phyloP scores from a whole-genome alignment of 2,329 filamentous ascomycete species.

The Monilinia laxa region DNA sequence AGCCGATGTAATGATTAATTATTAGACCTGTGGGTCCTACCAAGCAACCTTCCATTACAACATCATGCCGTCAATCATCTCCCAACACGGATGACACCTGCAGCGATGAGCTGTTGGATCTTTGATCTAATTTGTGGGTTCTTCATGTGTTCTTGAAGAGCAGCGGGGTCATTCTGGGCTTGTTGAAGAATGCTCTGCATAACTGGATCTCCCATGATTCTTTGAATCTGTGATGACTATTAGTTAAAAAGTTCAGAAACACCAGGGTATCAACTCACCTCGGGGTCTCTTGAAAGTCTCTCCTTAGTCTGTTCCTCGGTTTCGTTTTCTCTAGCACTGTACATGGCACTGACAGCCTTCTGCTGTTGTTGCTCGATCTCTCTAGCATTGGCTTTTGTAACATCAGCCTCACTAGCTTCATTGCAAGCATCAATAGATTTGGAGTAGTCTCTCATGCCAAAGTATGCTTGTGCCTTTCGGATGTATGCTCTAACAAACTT shows the following conservation, averaged over 20 bases:
- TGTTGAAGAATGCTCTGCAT: conserved; percentile 98
- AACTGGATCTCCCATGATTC: conserved; percentile 89
- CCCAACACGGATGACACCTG: conserved; percentile 84
- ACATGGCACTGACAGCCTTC: conserved; percentile 90
- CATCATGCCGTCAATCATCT: conserved; percentile 34
- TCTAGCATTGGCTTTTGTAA: conserved; percentile 72
- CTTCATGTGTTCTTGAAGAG: conserved; percentile 95
- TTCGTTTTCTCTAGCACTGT: conserved; percentile 86
- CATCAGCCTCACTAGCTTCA: conserved; percentile 76
- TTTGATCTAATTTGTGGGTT: conserved; percentile 82
- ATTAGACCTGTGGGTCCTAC: not conserved
- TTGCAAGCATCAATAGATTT: conserved; percentile 88
- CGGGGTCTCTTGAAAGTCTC: conserved; percentile 84
- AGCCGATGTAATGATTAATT: conserved; percentile 11
- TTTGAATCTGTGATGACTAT: conserved; percentile 62
- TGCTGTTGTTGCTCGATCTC: conserved; percentile 95
- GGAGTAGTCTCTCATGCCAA: conserved; percentile 97
- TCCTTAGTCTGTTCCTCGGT: conserved; percentile 94
- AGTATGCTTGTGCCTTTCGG: conserved; percentile 91
- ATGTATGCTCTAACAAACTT: conserved; percentile 96
- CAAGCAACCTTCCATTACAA: not conserved
- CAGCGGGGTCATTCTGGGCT: conserved; percentile 88
- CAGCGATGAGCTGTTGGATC: conserved; percentile 63
- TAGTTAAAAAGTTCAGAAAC: conserved; percentile 22
- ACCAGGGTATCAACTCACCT: conserved; percentile 56